Base-by-base conservation (phyloP, 1,284 basidiomycete species). In the Cryptococcus hybrid region DNA sequence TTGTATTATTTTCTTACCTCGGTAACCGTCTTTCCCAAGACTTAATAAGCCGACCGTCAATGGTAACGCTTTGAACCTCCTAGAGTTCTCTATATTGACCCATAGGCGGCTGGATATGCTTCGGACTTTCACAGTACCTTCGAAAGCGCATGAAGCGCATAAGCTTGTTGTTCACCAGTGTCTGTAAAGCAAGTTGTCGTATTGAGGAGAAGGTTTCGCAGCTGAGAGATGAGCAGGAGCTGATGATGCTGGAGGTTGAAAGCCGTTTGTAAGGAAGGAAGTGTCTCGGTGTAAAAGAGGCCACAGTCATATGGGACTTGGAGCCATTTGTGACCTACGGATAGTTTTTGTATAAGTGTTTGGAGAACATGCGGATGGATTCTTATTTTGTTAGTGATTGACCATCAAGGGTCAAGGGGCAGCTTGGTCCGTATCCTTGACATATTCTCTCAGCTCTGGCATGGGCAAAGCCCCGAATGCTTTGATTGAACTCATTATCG, bases 241-340 rank as follows among this genome's bases (percentile, higher is more conserved):
- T 7, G 63, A 59, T 7, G 74, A 66, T 0, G 76, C 74, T 0
- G 79, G 76, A 0, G 80, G 80, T 0, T 80, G 81, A 47, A 80
- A 78, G 9, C 81, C 64, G 2, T 68, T 68, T 9, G 71, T 69
- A 7, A 82, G 73, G 1, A 68, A 54, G 3, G 54, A 36, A 3
- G 60, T 18, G 8, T 62, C 56, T 6, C 76, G 75, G 79, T 78
- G 68, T 79, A 82, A 75, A 83, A 82, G 2, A 82, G 53, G 3
- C 81, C 82, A 45, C 76, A 77, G 59, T 82, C 82, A 69, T 83
- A 83, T 3, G 82, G 82, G 0, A 81, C 78, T 78, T 79, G 50
- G 13, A 80, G 70, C 78, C 78, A 80, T 61, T 80, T 80, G 60
- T 80, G 79, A 9, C 69, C 78, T 79, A 52, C 30, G 6, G 12